A percentile compares a stretch with the other conserved stretches of the same genome.
Conservation (phyloP, 2,329 filamentous ascomycete species). For the Zymoseptoria tritici region DNA sequence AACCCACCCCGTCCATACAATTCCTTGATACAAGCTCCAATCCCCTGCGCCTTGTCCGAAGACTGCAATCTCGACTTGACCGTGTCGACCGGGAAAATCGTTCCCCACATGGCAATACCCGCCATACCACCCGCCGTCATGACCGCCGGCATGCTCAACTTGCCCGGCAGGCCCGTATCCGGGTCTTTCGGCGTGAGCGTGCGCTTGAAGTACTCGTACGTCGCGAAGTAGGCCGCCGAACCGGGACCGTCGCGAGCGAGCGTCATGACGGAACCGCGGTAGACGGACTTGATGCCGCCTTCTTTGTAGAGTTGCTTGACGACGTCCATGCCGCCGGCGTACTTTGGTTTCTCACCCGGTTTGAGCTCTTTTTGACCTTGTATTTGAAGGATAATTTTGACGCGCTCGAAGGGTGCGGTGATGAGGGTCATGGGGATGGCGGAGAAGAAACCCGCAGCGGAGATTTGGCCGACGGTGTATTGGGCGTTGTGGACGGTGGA, state of each 20-base stretch:
- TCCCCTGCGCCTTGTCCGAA: slow-evolving; percentile 73
- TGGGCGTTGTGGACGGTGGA: slow-evolving; percentile 60
- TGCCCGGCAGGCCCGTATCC: slow-evolving; percentile 60
- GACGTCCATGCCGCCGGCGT: slow-evolving; percentile 79
- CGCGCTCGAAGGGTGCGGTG: slow-evolving; percentile 97
- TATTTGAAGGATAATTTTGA: slow-evolving; percentile 97
- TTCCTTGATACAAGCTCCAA: slow-evolving; percentile 70
- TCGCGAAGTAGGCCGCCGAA: slow-evolving; percentile 90
- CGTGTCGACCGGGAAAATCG: slow-evolving; percentile 95
- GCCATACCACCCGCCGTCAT: slow-evolving; percentile 82
- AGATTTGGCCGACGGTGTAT: slow-evolving; percentile 79
- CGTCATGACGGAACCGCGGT: slow-evolving; percentile 83
- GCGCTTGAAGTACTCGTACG: slow-evolving; percentile 94
- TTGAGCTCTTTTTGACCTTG: slow-evolving; percentile 82
- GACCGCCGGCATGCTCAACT: slow-evolving; percentile 74
- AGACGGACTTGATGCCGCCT: slow-evolving; percentile 84
- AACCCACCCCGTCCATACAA: slow-evolving; percentile 77
- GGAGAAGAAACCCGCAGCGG: slow-evolving; percentile 91
- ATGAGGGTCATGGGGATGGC: slow-evolving; percentile 96
- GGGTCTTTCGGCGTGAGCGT: slow-evolving; percentile 75
- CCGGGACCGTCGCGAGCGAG: slow-evolving; percentile 90
- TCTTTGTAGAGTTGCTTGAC: slow-evolving; percentile 88
- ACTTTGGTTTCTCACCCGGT: slow-evolving; percentile 87
- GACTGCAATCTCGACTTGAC: slow-evolving; percentile 93
- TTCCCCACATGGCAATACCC: slow-evolving; percentile 98